A percentile compares a stretch with the other conserved stretches of the same genome.
These are phyloP conservation scores for Paralagenidium karlingii DNA, from an alignment of 352 stramenopile species.

Conservation along the genomic window DNA sequence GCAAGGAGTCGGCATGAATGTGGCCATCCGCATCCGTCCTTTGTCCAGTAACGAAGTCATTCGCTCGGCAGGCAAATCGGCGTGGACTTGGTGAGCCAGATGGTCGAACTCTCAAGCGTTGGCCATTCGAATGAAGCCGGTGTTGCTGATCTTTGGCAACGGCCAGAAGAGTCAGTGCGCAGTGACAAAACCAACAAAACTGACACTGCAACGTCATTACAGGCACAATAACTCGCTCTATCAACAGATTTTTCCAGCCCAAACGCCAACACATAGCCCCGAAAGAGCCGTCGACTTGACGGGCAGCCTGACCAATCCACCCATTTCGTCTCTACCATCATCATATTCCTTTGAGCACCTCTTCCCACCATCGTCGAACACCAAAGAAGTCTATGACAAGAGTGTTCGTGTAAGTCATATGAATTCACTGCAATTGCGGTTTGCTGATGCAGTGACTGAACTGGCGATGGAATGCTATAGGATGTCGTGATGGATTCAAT, in stretches of 20 bases:
- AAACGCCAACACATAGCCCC: constrained; percentile 14
- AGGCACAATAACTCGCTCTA: constrained; percentile 84
- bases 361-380: constrained; percentile 54
- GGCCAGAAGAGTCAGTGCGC: neutral
- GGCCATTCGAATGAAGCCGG: neutral
- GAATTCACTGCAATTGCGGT: neutral
- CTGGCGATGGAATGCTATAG: no score
- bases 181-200: no score
- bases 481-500: constrained; percentile 57
- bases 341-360: constrained; percentile 83
- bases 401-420: constrained; percentile 34
- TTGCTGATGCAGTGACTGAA: constrained; percentile 1
- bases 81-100: constrained; percentile 56
- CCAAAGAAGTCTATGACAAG: constrained; percentile 74
- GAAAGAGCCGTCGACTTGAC: neutral
- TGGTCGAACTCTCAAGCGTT: neutral
- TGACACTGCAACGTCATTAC: neutral
- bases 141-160: neutral
- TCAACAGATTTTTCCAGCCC: constrained; percentile 74
- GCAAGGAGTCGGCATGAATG: no score
- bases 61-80: constrained; percentile 52
- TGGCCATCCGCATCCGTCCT: constrained; percentile 58
- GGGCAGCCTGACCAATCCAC: constrained; percentile 1
- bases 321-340: constrained; percentile 29
- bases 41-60: constrained; percentile 66